Evolutionary conservation across 805 yeast species (phyloP).

Genomic region (Candida vartiovaarae): DNA sequence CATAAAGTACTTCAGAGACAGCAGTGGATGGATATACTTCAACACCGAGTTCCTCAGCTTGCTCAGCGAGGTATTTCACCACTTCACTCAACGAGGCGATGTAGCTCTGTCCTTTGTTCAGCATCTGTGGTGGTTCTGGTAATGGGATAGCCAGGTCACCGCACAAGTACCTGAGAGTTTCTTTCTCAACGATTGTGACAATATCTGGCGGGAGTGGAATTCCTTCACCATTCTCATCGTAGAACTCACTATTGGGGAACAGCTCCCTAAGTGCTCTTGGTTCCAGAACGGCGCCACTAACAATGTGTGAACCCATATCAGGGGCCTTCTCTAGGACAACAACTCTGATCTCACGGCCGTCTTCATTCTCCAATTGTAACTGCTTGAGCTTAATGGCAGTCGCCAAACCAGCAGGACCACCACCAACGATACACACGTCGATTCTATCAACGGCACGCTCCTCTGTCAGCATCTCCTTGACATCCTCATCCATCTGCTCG

Average conservation of each 20-base stretch:
- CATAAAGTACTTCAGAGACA: conserved; percentile 70
- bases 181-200: conserved; percentile 68
- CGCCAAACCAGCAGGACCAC: conserved; percentile 96
- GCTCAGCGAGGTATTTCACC: conserved; percentile 73
- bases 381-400: conserved; percentile 89
- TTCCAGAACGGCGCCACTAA: conserved; percentile 92
- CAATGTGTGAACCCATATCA: conserved; percentile 87
- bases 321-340: conserved; percentile 89
- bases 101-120: conserved; percentile 72
- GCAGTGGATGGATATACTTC: conserved; percentile 90
- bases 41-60: conserved; percentile 90
- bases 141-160: conserved; percentile 54
- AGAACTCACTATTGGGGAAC: conserved; percentile 58
- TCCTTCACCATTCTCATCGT: conserved; percentile 43
- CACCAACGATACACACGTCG: conserved; percentile 95
- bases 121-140: conserved; percentile 93
- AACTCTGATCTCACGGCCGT: conserved; percentile 69
- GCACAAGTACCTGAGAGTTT: conserved; percentile 67
- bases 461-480: conserved; percentile 40
- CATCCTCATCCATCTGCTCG: conserved; percentile 32
- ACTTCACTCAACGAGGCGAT: conserved; percentile 80
- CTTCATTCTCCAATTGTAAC: conserved; percentile 51
- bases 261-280: conserved; percentile 84
- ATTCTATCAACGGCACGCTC: conserved; percentile 80
- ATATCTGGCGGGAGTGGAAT: conserved; percentile 75